Percentiles rank a stretch among this genome's conserved stretches.
phyloP scores from a whole-genome alignment of 208 protist genomes.

The Crithidia thermophila region DNA sequence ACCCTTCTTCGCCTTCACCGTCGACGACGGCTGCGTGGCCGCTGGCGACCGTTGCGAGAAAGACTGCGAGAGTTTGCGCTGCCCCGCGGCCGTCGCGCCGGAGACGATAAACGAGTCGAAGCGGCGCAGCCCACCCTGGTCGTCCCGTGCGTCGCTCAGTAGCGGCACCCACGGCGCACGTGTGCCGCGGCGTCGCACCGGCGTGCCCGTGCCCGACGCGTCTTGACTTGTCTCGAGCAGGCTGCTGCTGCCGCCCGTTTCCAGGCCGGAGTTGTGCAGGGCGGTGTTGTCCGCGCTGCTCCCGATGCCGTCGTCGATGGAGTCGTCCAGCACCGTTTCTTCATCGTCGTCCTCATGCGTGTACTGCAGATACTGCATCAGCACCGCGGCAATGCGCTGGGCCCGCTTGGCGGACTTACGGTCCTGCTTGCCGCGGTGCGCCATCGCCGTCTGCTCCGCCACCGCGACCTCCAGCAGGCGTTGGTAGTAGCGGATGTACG shows the following conservation, averaged over 20 bases:
- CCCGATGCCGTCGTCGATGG: not conserved
- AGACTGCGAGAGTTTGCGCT: conserved; percentile 2
- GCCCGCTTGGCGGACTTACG: conserved; percentile 25
- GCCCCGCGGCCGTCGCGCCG: not conserved
- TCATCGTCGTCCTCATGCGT: conserved; percentile 15
- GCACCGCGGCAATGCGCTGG: conserved; percentile 20
- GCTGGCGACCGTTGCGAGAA: not conserved
- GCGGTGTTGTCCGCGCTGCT: not conserved
- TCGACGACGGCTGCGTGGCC: not conserved
- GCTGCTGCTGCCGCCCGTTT: not conserved
- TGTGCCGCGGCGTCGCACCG: not conserved
- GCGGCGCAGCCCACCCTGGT: not conserved
- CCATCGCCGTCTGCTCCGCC: conserved; percentile 33
- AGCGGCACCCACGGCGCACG: conserved; percentile 14
- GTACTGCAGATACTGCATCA: conserved; percentile 33
- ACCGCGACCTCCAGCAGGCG: conserved; percentile 29
- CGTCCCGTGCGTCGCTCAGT: not conserved
- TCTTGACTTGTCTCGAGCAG: not conserved
- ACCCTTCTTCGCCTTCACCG: not conserved
- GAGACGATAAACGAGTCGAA: not conserved
- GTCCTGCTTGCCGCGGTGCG: conserved; percentile 5
- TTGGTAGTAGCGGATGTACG: conserved; percentile 18
- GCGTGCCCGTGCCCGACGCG: not conserved
- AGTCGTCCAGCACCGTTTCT: not conserved
- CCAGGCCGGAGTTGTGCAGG: not conserved